Base-by-base conservation (phyloP, 1,284 basidiomycete species). In the Amanita bisporigera region DNA sequence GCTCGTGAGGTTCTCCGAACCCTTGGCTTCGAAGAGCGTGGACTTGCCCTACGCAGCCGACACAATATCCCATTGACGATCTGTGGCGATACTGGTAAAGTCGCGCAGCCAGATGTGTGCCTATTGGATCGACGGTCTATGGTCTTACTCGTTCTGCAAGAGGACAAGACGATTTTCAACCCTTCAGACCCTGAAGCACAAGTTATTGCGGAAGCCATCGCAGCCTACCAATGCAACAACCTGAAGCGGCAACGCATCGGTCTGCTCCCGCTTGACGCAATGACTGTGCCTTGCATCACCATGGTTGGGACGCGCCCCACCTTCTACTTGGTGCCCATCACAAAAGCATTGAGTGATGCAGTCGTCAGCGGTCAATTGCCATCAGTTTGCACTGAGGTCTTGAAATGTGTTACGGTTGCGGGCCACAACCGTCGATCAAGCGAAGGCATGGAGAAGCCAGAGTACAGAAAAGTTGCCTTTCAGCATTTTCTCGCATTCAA, bases 151-250 rank as follows among this genome's bases (percentile, higher is more conserved):
- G 64, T 73, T 45, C 57, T 72, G 58, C 63, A 72, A 63, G 26
- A 68, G 24, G 67, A 75, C 62, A 29, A 58, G 17, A 17, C 31
- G 19, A 33, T 57, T 36, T 57, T 57, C n/a, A 57, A 57, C 31
- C 15, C 24, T 19, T 15, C 29, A 17, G 54, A 75, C 52, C 62
- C 70, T n/a, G 72, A 77, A 63, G 49, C 75, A 21, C 76, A 76
- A 63, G 71, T 78, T 64, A 69, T 80, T 36, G 77, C 75, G 31
- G 69, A 72, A 47, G 79, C 79, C 40, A 80, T 81, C 24, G 75
- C 79, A n/a, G 75, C 77, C 21, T 80, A 78, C 67, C 73, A 77
- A 64, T 70, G 63, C 61, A 82, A 81, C 70, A 81, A 79, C 66
- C 12, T 14, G 49, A 74, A 72, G 40, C 72, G 77, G 38, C 62